Evolutionary conservation across 371 early-diverging fungal species (phyloP), one percentile per base, ranked within the genome.

Genomic region (Mortierella sp.): DNA sequence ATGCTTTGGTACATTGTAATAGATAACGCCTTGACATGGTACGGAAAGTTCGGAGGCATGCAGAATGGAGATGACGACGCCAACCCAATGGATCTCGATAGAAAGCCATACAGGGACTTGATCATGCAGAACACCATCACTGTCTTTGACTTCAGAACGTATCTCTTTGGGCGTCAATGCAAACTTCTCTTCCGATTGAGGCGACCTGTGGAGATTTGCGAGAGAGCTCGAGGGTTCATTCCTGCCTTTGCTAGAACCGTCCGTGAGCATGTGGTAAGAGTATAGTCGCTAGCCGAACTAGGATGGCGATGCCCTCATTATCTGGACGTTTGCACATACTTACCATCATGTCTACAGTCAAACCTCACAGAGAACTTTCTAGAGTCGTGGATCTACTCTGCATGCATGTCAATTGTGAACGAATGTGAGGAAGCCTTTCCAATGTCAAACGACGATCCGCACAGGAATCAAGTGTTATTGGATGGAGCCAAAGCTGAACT

Each of bases 91-190:
- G 88, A 93, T 56, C 76, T 90, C 39, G 81, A 83, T 34, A 85
- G 85, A 40, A 96, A 95, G 77, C 89, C 90, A 7, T 98, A 96
- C 66, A 86, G 95, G 27, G 91, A 94, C 34, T 79, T 88, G 81
- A 95, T 97, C 67, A 87, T 90, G 52, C 92, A 95, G 70, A 97
- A 94, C 81, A 85, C 85, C n/a, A 94, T 96, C 46, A 85, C 94
- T 1, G 91, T 97, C 27, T 97, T 96, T 78, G 98, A 98, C 79
- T 96, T 97, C 59, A 88, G 96, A 50, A 87, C 92, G 50, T 98
- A 97, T 72, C 82, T 98, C 7, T 96, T 97, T 79, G 94, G 92
- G 14, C 82, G 96, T 24, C 98, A 97, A 71, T 86, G 89, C 25
- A 86, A 86, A 43, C 80, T 97, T 71, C 76, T 96, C 17, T 78